phyloP scores from a whole-genome alignment of 352 stramenopile genomes.

The Phytophthora pseudosyringae region DNA sequence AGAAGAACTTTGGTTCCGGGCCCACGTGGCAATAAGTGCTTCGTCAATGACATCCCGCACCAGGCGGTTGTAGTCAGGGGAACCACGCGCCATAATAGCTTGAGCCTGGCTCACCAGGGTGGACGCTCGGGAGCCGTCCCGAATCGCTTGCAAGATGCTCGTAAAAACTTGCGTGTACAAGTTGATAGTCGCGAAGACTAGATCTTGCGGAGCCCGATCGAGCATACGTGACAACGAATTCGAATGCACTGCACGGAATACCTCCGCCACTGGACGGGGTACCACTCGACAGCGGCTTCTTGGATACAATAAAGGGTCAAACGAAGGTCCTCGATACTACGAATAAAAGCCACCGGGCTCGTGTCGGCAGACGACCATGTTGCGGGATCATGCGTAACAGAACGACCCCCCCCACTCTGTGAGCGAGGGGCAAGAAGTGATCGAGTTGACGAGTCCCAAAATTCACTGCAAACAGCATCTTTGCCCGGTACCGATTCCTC shows the following conservation, averaged over 20 bases:
- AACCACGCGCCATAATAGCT: background rate
- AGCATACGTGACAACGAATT: background rate
- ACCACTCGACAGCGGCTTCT: background rate
- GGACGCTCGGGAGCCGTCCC: no score
- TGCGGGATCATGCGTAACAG: background rate
- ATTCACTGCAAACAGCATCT: constrained; percentile 15
- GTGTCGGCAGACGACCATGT: constrained; percentile 8
- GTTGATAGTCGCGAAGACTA: background rate
- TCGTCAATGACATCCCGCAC: constrained; percentile 4
- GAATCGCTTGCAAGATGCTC: background rate
- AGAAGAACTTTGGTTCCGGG: background rate
- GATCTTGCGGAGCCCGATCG: background rate
- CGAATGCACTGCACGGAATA: background rate
- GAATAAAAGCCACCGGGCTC: background rate
- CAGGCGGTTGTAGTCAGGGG: background rate
- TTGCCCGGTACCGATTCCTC: background rate
- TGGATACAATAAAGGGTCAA: background rate
- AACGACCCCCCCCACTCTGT: background rate
- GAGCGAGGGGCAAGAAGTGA: background rate
- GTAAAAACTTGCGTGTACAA: constrained; percentile 12
- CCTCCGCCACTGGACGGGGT: background rate
- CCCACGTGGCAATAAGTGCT: constrained; percentile 6
- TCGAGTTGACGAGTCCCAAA: constrained; percentile 1
- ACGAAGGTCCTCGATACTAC: background rate
- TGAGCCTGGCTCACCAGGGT: background rate